Evolutionary conservation across 805 yeast species (phyloP).

Genomic region (Wickerhamiella cacticola): DNA sequence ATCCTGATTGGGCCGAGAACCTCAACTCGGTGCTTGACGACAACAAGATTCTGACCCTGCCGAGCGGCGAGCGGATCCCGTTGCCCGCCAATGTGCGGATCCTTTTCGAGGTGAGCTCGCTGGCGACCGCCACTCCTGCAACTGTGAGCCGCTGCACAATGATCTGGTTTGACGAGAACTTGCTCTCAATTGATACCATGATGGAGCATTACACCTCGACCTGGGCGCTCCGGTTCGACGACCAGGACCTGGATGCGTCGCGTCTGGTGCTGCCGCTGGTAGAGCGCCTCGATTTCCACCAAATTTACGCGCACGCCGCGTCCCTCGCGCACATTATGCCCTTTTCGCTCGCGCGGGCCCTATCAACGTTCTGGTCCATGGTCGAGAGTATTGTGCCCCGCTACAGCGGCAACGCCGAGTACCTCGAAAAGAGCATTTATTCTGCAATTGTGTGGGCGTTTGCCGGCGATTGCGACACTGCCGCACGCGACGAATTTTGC

Average conservation of each 20-base stretch:
- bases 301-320: conserved; percentile 25
- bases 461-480: conserved; percentile 41
- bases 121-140: conserved; percentile 70
- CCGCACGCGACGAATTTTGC: conserved; percentile 34
- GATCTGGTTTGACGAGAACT: conserved; percentile 43
- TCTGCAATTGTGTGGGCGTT: conserved; percentile 48
- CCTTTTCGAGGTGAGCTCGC: conserved; percentile 62
- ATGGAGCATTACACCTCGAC: conserved; percentile 21
- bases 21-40: conserved; percentile 87
- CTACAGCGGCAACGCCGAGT: conserved; percentile 11
- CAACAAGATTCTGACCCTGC: conserved; percentile 64
- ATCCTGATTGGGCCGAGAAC: conserved; percentile 88
- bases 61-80: conserved; percentile 75
- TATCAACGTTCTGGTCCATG: conserved; percentile 34
- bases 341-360: conserved; percentile 30
- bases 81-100: conserved; percentile 53
- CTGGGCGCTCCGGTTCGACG: conserved; percentile 10
- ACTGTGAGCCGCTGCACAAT: conserved; percentile 89
- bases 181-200: conserved; percentile 22
- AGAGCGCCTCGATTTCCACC: conserved; percentile 12
- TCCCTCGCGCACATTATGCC: conserved; percentile 42
- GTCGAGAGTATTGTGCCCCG: not conserved
- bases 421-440: conserved; percentile 20
- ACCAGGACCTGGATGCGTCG: not conserved
- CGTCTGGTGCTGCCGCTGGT: not conserved